Evolutionary conservation across 192 early-diverging fungal genomes (phyloP).

Genomic region (Chytriomyces sp.): DNA sequence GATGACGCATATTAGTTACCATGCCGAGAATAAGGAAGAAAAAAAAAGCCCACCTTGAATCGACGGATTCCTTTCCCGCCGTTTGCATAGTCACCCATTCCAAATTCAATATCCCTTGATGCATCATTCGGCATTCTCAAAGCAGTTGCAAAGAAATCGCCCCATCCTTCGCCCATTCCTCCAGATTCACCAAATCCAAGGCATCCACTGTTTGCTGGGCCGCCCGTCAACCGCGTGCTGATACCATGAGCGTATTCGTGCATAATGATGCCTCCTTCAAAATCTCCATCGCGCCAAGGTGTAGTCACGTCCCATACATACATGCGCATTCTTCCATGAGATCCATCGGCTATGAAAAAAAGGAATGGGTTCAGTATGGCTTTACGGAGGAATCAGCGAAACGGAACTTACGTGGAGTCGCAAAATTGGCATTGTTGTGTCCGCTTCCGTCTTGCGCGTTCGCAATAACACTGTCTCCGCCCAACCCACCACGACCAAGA

Average conservation of each 20-base stretch:
- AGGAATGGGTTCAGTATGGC: not conserved
- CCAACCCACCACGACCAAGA: slow-evolving; percentile 75
- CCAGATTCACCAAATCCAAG: slow-evolving; percentile 86
- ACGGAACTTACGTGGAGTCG: slow-evolving; percentile 86
- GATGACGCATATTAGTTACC: too few relatives aligned
- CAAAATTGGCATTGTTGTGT: slow-evolving; percentile 94
- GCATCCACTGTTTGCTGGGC: slow-evolving; percentile 87
- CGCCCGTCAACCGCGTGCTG: slow-evolving; percentile 88
- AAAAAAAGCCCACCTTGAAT: slow-evolving; percentile 53
- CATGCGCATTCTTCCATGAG: slow-evolving; percentile 92
- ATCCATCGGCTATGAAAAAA: slow-evolving; percentile 24
- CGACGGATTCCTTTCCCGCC: slow-evolving; percentile 88
- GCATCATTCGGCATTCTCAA: slow-evolving; percentile 64
- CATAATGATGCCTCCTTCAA: slow-evolving; percentile 90
- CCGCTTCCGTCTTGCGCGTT: slow-evolving; percentile 92
- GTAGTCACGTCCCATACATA: slow-evolving; percentile 80
- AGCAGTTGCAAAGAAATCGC: slow-evolving; percentile 87
- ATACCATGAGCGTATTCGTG: slow-evolving; percentile 97
- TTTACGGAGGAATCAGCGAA: not conserved
- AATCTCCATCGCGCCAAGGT: slow-evolving; percentile 69
- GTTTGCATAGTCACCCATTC: slow-evolving; percentile 83
- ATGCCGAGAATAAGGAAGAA: slow-evolving; percentile 10
- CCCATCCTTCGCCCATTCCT: slow-evolving; percentile 97
- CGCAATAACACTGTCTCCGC: slow-evolving; percentile 85
- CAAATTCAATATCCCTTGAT: slow-evolving; percentile 64